Base-by-base conservation (phyloP, 208 protist genomes). In the Naegleria lovaniensis region DNA sequence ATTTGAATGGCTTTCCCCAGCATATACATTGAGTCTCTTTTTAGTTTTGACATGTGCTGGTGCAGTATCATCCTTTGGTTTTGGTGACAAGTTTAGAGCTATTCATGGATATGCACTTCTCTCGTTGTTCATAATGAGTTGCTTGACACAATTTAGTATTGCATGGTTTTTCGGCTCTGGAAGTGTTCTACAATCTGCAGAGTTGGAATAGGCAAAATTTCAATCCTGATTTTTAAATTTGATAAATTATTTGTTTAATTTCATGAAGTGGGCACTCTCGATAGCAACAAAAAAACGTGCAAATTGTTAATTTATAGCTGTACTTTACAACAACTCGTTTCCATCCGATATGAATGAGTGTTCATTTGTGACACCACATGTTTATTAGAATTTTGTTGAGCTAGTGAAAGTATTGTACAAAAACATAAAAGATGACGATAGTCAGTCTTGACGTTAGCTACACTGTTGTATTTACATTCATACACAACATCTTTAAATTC, bases 1-100 rank as follows among this genome's bases (percentile, higher is more conserved):
- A 79, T 93, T 93, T 88, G 92, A 58, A 52, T 95, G 93, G 93
- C 89, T 92, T 75, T 83, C 85, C 55, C 93, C 93, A 40, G 91
- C 90, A 7, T 94, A 92, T 90, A 91, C 93, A 58, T 36, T 94
- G n/a, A 92, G 91, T 39, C 43, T 94, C 25, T 19, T 59, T 19
- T 38, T 94, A 15, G 59, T 94, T 9, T 90, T 91, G 2, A 29
- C 93, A 39, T 93, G 91, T 90, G 90, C 93, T 19, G 51, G 55
- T n/a, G 25, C 86, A 15, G 88, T 91, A 22, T 90, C 90, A n/a
- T 22, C 33, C 3, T 93, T 94, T 51, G 91, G 93, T 22, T 92
- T 90, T 38, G 85, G n/a, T 36, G 85, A 38, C 25, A 67, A 67
- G 3, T 48, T 67, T 67, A 41, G 29, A 33, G 29, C 29, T 25